These are phyloP conservation scores for Sporothrix brunneoviolacea DNA, from an alignment of 2,329 filamentous ascomycete genomes.

Conservation along the genomic window DNA sequence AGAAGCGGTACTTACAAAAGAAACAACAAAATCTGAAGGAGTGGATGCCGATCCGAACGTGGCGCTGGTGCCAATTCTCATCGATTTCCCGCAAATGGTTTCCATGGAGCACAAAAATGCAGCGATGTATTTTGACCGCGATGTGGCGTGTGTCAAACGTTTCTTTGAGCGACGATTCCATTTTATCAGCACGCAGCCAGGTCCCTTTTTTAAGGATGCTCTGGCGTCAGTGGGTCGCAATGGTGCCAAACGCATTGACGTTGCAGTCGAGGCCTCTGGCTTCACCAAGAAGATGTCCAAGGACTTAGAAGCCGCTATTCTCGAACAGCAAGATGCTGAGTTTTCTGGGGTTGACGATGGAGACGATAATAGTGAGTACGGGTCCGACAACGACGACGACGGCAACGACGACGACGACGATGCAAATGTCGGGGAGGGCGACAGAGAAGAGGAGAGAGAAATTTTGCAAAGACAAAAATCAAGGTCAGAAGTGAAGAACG, in stretches of 20 bases:
- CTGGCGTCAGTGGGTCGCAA: conserved; percentile 65
- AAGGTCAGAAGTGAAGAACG: background rate
- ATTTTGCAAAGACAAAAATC: background rate
- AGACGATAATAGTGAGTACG: conserved; percentile 25
- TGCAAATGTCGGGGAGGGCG: conserved; percentile 17
- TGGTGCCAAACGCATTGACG: conserved; percentile 66
- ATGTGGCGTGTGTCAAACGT: conserved; percentile 89
- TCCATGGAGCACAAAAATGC: conserved; percentile 92
- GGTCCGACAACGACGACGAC: conserved; percentile 26
- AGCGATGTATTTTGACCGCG: conserved; percentile 94
- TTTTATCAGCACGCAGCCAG: conserved; percentile 73
- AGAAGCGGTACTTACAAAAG: too few relatives aligned
- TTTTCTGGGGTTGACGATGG: conserved; percentile 30
- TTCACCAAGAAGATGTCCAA: conserved; percentile 97
- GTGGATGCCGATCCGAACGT: background rate
- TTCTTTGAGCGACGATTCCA: conserved; percentile 88
- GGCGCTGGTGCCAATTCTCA: conserved; percentile 68
- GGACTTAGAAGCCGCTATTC: conserved; percentile 86
- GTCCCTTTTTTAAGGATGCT: conserved; percentile 79
- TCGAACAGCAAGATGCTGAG: conserved; percentile 55
- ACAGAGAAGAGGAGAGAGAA: background rate
- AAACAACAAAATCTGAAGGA: too few relatives aligned
- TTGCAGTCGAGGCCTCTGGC: conserved; percentile 83
- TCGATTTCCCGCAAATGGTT: conserved; percentile 98
- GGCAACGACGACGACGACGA: conserved; percentile 21